phyloP scores from a whole-genome alignment of 257 asterid genomes.

The Gentiana macrophylla region DNA sequence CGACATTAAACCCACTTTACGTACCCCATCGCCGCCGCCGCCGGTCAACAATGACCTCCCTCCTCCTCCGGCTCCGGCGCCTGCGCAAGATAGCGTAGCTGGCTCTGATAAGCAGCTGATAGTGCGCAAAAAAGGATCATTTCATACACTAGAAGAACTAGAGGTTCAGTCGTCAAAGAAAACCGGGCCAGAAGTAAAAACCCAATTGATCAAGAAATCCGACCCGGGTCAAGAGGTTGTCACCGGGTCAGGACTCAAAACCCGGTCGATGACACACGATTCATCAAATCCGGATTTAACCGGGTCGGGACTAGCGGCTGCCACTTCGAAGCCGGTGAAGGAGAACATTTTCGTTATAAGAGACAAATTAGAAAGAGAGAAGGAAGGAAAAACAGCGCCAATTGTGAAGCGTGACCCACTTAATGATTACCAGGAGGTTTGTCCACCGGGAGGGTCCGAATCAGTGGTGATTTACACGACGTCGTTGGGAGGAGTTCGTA shows the following conservation, averaged over 20 bases:
- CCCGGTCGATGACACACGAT: background rate
- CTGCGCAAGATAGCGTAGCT: constrained; percentile 6
- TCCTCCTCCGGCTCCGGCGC: constrained; percentile 10
- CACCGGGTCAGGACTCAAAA: constrained; percentile 5
- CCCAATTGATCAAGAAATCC: constrained; percentile 8
- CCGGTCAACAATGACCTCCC: background rate
- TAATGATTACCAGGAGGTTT: constrained; percentile 50
- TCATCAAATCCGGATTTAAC: background rate
- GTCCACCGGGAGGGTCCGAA: constrained; percentile 72
- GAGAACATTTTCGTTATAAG: constrained; percentile 67
- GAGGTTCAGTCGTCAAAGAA: constrained; percentile 25
- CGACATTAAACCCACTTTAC: constrained; percentile 47
- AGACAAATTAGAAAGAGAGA: constrained; percentile 53
- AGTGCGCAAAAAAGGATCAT: constrained; percentile 41
- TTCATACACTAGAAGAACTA: constrained; percentile 80
- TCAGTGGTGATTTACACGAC: constrained; percentile 84
- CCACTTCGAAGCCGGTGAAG: constrained; percentile 34
- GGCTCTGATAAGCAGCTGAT: constrained; percentile 6
- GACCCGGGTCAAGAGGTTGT: background rate
- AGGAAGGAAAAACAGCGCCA: constrained; percentile 43
- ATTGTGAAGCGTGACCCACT: constrained; percentile 49
- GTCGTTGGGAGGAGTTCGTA: constrained; percentile 76
- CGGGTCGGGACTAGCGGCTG: constrained; percentile 5
- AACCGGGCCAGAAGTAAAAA: constrained; percentile 7
- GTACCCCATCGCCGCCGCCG: constrained; percentile 15